Base-by-base conservation (phyloP, 2,329 filamentous ascomycete species). In the Ascochyta koolunga region DNA sequence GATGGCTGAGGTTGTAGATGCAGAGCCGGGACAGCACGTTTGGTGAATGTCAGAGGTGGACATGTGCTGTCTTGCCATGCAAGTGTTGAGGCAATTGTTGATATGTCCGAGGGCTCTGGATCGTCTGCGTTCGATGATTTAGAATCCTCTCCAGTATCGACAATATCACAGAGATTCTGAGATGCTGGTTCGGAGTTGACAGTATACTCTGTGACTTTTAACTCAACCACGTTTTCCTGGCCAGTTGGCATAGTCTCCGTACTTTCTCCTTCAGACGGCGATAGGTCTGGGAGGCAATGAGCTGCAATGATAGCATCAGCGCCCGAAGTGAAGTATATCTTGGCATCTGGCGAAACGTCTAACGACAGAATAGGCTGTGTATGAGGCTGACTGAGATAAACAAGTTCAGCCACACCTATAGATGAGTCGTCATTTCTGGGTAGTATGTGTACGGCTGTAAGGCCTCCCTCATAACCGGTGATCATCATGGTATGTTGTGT, bases 401-500 rank as follows among this genome's bases (percentile, higher is more conserved):
- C 61, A 32, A 76, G 79, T 25, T 80, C 70, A 81, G 68, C 67
- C 52, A 67, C 73, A 36, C 78, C 70, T 41, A 63, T 16, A 15
- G 21, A 25, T 19, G 59, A 46, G 43, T 38, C 65, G 16, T 63
- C 71, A 24, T 36, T 59, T 45, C 70, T 73, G 27, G 75, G 72
- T 35, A 86, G 82, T 25, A 82, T 77, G 60, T 88, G 86, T 1
- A 91, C 84, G 48, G 87, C 85, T 1, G 86, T 86, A 47, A 88
- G 82, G 1, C 95, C 95, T 65, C 90, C 91, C 76, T 99, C 95
- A 72, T 95, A 97, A 10, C 89, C 93, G 2, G 88, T 86, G 9
- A 89, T 76, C 6, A 96, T 79, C 5, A 86, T 83, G 1, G 93
- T 76, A 73, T 71, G 13, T 11, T 64, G 62, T 15, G 62, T 65